Evolutionary conservation across 495 filamentous ascomycete species (phyloP), one percentile per base, ranked within the genome.

Genomic region (Podospora fimiseda): DNA sequence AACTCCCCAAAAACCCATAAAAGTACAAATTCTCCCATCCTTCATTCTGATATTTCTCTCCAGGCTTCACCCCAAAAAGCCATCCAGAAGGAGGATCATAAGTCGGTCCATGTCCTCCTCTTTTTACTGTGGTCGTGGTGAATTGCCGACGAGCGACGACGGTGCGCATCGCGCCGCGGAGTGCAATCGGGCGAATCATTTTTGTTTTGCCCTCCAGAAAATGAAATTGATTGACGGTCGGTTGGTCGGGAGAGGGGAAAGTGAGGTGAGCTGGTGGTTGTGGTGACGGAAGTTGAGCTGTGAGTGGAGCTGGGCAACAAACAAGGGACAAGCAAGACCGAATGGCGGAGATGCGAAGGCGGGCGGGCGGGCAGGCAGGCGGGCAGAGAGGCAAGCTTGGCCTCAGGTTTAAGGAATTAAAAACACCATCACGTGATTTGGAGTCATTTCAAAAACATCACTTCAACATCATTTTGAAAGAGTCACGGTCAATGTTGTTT

Each of bases 1-100:
- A 67, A 60, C 84, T 86, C n/a, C 90, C 93, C 70, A 82, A 88
- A 68, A 95, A 95, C 16, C 92, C 90, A 68, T 85, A 96, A 69
- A 87, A 82, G 77, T 84, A 93, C 23, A 92, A 72, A 19, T 70
- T 78, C 81, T 98, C 93, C 93, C 93, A 98, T 43, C 90, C 92
- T 70, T 98, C 93, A 70, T 89, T 90, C 79, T 88, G 79, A 69
- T 89, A 87, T 71, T 96, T 94, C 83, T 95, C 86, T 47, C 91
- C 90, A 19, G 93, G 94, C 70, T 85, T 86, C 59, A 96, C 75
- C 57, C 89, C 90, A 63, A 86, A 95, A 48, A 98, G 82, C 84
- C 86, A 96, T 57, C 93, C 93, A 52, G 77, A 81, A 7, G 93
- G 93, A 15, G 90, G 87, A 59, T 98, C 94, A 73, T 90, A 98